Evolutionary conservation across 768 basidiomycete genomes (phyloP).

Genomic region (Suillus cothurnatus): DNA sequence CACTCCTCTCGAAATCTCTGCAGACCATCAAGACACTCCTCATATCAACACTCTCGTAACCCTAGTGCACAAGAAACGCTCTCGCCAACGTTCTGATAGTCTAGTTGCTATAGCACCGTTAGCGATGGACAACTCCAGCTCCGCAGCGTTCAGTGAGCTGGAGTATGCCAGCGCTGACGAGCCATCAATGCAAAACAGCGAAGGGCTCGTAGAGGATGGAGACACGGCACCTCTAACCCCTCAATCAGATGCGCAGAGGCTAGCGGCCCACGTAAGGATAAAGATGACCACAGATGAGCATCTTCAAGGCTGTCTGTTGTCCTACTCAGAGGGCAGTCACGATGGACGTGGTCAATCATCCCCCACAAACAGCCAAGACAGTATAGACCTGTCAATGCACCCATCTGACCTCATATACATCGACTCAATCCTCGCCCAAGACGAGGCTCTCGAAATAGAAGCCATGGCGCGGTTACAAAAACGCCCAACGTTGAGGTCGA

Average conservation of each 20-base stretch:
- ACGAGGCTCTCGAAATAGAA: not conserved
- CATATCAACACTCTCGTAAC: not conserved
- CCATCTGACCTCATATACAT: not conserved
- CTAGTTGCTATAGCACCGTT: not conserved
- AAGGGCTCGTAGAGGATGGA: not conserved
- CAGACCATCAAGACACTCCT: too few species aligned
- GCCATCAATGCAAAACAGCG: too few species aligned
- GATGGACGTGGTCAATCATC: not conserved
- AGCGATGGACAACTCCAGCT: not conserved
- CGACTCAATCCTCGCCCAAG: not conserved
- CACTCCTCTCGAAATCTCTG: not conserved
- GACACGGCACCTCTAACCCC: not conserved
- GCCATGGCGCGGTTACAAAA: not conserved
- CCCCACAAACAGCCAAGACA: not conserved
- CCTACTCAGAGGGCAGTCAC: not conserved
- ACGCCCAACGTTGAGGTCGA: not conserved
- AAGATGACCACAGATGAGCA: not conserved
- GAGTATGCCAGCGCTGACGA: not conserved
- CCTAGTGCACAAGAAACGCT: not conserved
- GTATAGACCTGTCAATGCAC: not conserved
- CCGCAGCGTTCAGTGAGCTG: not conserved
- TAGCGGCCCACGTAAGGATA: not conserved
- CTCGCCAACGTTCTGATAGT: not conserved
- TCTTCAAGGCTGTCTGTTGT: not conserved
- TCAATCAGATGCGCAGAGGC: constrained; percentile 1